A percentile compares a stretch with the other conserved stretches of the same genome.
phyloP scores from a whole-genome alignment of 2,329 filamentous ascomycete genomes.

The Phialophora macrospora region DNA sequence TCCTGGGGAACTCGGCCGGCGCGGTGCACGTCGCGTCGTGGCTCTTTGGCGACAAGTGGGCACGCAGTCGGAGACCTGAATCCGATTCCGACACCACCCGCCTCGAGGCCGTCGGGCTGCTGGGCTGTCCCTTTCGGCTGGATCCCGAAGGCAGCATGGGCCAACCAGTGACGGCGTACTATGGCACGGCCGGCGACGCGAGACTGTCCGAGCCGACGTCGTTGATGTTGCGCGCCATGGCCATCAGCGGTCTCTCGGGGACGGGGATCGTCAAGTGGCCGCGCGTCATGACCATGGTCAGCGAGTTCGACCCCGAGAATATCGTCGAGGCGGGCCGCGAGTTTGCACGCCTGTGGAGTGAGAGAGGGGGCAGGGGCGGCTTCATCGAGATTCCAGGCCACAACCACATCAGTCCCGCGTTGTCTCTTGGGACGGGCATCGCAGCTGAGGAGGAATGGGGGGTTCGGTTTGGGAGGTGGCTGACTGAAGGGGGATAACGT shows the following conservation, averaged over 20 bases:
- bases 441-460: constrained; percentile 21
- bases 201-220: background rate
- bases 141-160: constrained; percentile 1
- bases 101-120: background rate
- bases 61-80: background rate
- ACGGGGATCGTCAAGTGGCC: constrained; percentile 1
- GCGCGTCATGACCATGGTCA: constrained; percentile 7
- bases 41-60: constrained; percentile 1
- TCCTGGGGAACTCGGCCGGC: constrained; percentile 3
- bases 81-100: background rate
- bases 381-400: constrained; percentile 11
- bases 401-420: constrained; percentile 26
- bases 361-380: background rate
- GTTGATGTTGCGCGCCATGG: background rate
- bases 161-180: background rate
- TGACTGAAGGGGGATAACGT: background rate
- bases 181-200: background rate
- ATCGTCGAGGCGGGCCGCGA: background rate
- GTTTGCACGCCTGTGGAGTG: background rate
- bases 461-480: constrained; percentile 8
- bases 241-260: background rate
- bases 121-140: constrained; percentile 6
- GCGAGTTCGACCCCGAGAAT: constrained; percentile 20
- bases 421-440: constrained; percentile 18
- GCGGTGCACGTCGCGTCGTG: constrained; percentile 6